Percentiles rank a stretch among this genome's conserved stretches.
Conservation (phyloP, 345 rosid genomes). For the Lepidium aucheri region DNA sequence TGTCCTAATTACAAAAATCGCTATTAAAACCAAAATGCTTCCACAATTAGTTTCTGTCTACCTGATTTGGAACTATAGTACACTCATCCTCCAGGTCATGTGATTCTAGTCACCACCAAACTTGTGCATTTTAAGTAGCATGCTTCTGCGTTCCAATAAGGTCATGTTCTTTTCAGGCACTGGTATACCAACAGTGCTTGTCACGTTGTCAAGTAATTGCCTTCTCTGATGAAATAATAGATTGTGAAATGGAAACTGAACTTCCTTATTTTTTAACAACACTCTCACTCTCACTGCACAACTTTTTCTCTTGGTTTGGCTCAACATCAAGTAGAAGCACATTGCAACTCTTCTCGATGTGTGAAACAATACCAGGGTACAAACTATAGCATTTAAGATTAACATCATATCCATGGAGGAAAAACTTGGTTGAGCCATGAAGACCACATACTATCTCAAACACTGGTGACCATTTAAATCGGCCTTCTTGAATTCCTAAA, state of each 20-base stretch:
- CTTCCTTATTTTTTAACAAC: conserved; percentile 21
- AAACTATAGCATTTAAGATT: conserved; percentile 33
- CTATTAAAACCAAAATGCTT: conserved; percentile 31
- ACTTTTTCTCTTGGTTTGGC: conserved; percentile 28
- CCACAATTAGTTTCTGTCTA: conserved; percentile 34
- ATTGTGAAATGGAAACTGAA: no score
- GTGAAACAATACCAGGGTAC: conserved; percentile 55
- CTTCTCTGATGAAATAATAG: no score
- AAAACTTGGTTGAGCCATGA: conserved; percentile 45
- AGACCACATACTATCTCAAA: conserved; percentile 52
- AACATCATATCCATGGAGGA: conserved; percentile 62
- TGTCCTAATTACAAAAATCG: background rate
- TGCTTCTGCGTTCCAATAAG: conserved; percentile 62
- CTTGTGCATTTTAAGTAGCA: conserved; percentile 42
- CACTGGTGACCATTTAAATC: conserved; percentile 64
- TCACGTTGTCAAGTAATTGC: conserved; percentile 61
- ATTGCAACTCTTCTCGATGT: conserved; percentile 53
- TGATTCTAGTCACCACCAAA: conserved; percentile 32
- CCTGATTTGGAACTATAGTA: conserved; percentile 33
- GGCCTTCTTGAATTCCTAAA: conserved; percentile 53
- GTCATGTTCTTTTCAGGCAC: no score
- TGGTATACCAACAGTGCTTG: conserved; percentile 36
- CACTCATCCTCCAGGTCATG: conserved; percentile 32
- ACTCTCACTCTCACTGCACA: conserved; percentile 34
- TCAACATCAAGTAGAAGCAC: conserved; percentile 74